A percentile compares a stretch with the other conserved stretches of the same genome.
phyloP scores from a whole-genome alignment of 139 green algal genomes.

The Coccomyxa sp. region DNA sequence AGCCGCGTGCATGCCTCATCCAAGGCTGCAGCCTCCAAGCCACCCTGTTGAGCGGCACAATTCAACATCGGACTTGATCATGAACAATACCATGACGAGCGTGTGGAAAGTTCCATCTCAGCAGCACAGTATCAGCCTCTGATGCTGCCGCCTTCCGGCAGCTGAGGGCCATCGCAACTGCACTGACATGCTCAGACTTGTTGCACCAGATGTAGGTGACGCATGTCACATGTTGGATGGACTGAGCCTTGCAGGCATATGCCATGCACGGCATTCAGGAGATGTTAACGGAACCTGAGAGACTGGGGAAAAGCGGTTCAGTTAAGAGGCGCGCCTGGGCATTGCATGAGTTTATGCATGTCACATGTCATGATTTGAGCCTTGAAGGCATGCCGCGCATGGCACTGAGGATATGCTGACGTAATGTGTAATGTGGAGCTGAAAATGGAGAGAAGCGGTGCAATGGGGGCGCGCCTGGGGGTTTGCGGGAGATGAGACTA shows the following conservation, averaged over 20 bases:
- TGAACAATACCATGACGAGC: background rate
- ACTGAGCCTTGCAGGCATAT: background rate
- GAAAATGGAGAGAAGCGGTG: no score
- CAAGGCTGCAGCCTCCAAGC: conserved; percentile 25
- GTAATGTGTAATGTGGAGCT: no score
- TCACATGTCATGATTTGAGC: no score
- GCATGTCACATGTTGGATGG: background rate
- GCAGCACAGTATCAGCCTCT: background rate
- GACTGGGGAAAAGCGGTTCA: background rate
- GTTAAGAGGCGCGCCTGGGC: conserved; percentile 10
- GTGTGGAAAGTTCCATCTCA: no score
- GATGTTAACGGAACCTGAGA: background rate
- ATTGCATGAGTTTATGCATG: background rate
- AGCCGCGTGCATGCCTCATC: conserved; percentile 6
- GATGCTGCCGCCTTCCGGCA: background rate
- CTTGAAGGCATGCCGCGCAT: background rate
- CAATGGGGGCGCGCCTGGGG: no score
- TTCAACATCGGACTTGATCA: background rate
- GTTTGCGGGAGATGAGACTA: background rate
- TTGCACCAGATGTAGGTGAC: background rate
- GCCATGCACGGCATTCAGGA: background rate
- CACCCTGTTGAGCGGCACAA: conserved; percentile 13
- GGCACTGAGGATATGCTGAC: background rate
- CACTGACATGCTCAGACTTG: background rate
- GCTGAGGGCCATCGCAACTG: background rate